These are phyloP conservation scores for Ilex paraguariensis DNA, from an alignment of 305 asterid genomes.

Conservation along the genomic window DNA sequence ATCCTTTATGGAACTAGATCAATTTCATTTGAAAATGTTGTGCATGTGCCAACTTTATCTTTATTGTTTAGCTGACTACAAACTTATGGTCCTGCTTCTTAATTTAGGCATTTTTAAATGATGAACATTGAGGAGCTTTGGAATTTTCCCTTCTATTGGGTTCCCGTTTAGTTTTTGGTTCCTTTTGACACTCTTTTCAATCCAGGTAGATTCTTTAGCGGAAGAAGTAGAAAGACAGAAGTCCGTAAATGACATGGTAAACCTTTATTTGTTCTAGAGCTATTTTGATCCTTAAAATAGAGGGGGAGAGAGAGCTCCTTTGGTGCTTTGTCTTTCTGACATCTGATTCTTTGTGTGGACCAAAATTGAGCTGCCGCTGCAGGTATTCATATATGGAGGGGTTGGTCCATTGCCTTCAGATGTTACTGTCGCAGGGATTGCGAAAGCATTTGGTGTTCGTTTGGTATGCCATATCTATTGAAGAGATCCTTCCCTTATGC, in stretches of 20 bases:
- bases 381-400: slow-evolving; percentile 93
- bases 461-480: slow-evolving; percentile 30
- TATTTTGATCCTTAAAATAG: not conserved
- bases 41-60: too few species aligned
- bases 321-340: not conserved
- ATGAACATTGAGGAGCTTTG: not conserved
- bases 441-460: slow-evolving; percentile 87
- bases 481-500: too few species aligned
- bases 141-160: slow-evolving; percentile 1
- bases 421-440: slow-evolving; percentile 76
- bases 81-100: not conserved
- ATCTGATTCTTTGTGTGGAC: not conserved
- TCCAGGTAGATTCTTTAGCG: slow-evolving; percentile 83
- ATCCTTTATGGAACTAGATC: too few species aligned
- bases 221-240: slow-evolving; percentile 80
- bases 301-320: slow-evolving; percentile 1
- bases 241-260: slow-evolving; percentile 77
- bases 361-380: slow-evolving; percentile 15
- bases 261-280: slow-evolving; percentile 1
- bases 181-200: slow-evolving; percentile 15
- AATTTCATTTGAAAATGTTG: too few species aligned
- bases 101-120: not conserved
- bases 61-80: too few species aligned
- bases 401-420: slow-evolving; percentile 86
- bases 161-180: slow-evolving; percentile 2